Base-by-base conservation (phyloP, 2,329 filamentous ascomycete species). In the Drechslera avenae region DNA sequence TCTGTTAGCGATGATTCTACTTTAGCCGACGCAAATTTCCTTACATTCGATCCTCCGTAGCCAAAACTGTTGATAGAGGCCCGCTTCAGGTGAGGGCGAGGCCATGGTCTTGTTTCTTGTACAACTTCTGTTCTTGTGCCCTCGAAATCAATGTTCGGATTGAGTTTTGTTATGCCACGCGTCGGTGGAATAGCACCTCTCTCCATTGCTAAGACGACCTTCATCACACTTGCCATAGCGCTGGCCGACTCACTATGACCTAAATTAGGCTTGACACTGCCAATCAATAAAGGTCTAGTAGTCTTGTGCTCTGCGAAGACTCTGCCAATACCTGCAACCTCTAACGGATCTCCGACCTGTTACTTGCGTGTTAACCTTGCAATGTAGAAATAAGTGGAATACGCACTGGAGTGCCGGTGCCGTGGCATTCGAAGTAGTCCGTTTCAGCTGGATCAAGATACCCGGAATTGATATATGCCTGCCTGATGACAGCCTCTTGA, bases 401-500 rank as follows among this genome's bases (percentile, higher is more conserved):
- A 21, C 63, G 67, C n/a, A 66, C 60, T 3, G 35, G 26, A 3
- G 68, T 71, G 4, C 68, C 68, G 0, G 67, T 71, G 1, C 67
- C 68, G 31, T 68, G 64, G 30, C 39, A 47, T 37, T 66, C 64
- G 23, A 67, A 42, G 31, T 59, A 67, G 2, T 28, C 30, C 1
- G 63, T 67, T 1, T 21, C 9, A 1, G 9, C 6, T 2, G 39
- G 34, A 14, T 32, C 12, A 0, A 65, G 42, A 4, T 39, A 14
- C 4, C 48, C 39, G 4, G 56, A 59, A 32, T 46, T 52, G 9
- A 39, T 5, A 33, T 67, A 66, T 3, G 60, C 64, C 21, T 63
- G 7, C 0, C 57, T 53, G 14, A 69, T 67, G 3, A 66, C 34
- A 1, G 31, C 39, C 28, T 60, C 63, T 42, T 69, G 66, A 2